These are phyloP conservation scores for Agrocybe praecox DNA, from an alignment of 768 basidiomycete species.

Conservation along the genomic window DNA sequence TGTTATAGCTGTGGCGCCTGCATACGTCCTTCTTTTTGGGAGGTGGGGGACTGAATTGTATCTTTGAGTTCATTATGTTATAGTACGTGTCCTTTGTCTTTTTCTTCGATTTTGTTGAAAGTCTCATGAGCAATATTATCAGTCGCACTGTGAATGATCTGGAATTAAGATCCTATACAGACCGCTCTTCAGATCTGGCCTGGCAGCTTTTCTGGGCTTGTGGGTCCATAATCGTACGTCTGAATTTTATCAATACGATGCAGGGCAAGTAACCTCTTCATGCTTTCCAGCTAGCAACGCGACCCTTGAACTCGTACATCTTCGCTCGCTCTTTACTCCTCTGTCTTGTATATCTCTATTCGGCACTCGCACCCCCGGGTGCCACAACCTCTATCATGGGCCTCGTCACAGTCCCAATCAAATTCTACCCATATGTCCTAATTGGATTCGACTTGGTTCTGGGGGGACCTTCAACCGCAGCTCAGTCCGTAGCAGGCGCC, in stretches of 20 bases:
- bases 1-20: slow-evolving; percentile 66
- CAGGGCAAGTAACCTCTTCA: background rate
- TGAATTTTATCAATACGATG: background rate
- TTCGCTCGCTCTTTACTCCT: slow-evolving; percentile 70
- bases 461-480: slow-evolving; percentile 58
- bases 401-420: slow-evolving; percentile 70
- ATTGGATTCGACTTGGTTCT: slow-evolving; percentile 72
- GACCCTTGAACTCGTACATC: slow-evolving; percentile 56
- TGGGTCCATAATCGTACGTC: slow-evolving; percentile 60
- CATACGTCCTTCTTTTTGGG: slow-evolving; percentile 78
- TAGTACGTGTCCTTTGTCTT: slow-evolving; percentile 48
- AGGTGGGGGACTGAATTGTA: slow-evolving; percentile 47
- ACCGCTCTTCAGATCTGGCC: slow-evolving; percentile 73
- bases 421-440: slow-evolving; percentile 75
- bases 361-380: slow-evolving; percentile 65
- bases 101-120: background rate
- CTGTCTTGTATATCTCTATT: slow-evolving; percentile 69
- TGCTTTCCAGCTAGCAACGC: slow-evolving; percentile 47
- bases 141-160: slow-evolving; percentile 70
- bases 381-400: slow-evolving; percentile 78
- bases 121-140: background rate
- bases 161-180: slow-evolving; percentile 59
- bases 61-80: slow-evolving; percentile 65
- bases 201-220: slow-evolving; percentile 69
- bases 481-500: slow-evolving; percentile 64